Evolutionary conservation across 306 rosid species (phyloP).

Genomic region (Vigna hirtella): DNA sequence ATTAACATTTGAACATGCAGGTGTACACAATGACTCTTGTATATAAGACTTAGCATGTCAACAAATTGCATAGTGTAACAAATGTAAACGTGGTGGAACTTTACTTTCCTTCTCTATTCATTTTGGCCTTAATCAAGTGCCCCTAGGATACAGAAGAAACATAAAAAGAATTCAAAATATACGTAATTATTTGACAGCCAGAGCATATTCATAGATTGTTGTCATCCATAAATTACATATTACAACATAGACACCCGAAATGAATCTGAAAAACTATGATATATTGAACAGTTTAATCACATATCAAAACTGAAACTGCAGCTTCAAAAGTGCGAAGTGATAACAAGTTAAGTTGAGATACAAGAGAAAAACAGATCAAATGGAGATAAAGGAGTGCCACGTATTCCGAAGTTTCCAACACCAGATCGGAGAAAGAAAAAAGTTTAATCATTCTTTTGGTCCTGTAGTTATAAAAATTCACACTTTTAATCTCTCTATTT

Average conservation of each 20-base stretch:
- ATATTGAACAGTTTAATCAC: not conserved
- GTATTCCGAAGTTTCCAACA: conserved; percentile 20
- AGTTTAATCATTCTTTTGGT: too few relatives aligned
- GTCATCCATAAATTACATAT: not conserved
- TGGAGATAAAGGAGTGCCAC: conserved; percentile 12
- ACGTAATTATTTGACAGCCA: not conserved
- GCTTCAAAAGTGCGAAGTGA: not conserved
- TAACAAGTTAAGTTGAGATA: not conserved
- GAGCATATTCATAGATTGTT: not conserved
- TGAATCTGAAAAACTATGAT: not conserved
- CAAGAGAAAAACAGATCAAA: conserved; percentile 20
- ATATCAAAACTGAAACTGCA: conserved; percentile 30
- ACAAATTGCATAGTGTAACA: conserved; percentile 1
- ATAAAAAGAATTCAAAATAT: not conserved
- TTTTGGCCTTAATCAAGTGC: conserved; percentile 7
- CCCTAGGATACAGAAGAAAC: not conserved
- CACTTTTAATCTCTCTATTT: too few relatives aligned
- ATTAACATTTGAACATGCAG: conserved; percentile 3
- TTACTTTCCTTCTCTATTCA: not conserved
- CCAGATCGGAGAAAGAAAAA: not conserved
- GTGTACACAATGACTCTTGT: not conserved
- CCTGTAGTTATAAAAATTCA: too few relatives aligned
- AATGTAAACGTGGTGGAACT: not conserved
- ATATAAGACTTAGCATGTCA: conserved; percentile 3
- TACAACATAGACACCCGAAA: conserved; percentile 18